Base-by-base conservation (phyloP, 2,329 filamentous ascomycete species). In the Exutisphaerella laricina region DNA sequence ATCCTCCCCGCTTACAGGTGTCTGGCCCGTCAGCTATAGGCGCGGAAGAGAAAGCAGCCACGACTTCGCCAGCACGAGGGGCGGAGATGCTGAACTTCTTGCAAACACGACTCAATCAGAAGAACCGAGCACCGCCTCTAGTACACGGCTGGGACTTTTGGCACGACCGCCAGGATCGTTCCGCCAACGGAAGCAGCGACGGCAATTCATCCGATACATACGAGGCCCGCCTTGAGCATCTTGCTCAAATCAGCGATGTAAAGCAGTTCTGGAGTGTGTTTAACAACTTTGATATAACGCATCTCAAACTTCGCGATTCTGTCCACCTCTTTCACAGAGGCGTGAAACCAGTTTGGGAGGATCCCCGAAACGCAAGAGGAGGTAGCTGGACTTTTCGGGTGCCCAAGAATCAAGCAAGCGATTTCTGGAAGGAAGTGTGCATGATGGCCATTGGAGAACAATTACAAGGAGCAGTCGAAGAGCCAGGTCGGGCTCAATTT, bases 341-440 rank as follows among this genome's bases (percentile, higher is more conserved):
- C 55, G 85, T 89, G 65, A 84, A 86, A 70, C 86, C 84, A 14
- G 78, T 88, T 31, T 85, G 88, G 75, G 86, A 89, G 68, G 90
- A 97, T 63, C 79, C 85, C 29, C 81, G 92, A 58, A 96, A 96
- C 67, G 73, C 84, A 46, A 75, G 81, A 49, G 90, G 90, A 39
- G 90, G 90, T 37, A 84, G 85, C 63, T 96, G 88, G 88, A 94
- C 88, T 16, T 94, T 97, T 67, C 82, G 89, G 38, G 83, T 96
- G 32, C 81, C 83, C 51, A 95, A 94, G 71, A 74, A 73, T 49
- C 75, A 77, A 26, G 75, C 73, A 2, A 77, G 80, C 2, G 83
- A 83, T 57, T 84, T 86, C 61, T 96, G 84, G 87, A 88, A 82
- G 56, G 80, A 82, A 61, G 75, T 95, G 49, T 79, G 88, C 69